Evolutionary conservation across 1,284 basidiomycete species (phyloP), one percentile per base, ranked within the genome.

Genomic region (Fomitopsis schrenkii): DNA sequence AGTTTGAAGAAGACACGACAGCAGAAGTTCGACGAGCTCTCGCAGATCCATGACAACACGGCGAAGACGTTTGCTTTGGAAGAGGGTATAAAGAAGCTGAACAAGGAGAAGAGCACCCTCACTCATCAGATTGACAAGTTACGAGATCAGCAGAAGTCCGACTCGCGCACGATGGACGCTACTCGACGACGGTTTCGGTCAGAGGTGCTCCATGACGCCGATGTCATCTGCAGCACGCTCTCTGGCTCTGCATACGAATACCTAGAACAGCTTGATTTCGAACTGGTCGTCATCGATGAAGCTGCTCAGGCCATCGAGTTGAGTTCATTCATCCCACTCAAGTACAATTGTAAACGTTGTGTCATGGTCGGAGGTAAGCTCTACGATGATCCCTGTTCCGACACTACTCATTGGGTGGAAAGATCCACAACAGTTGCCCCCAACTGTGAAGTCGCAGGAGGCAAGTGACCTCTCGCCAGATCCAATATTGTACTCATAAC

Each of bases 381-480:
- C 1, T n/a, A 5, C 22, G 44, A 14, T 53, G 7, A 15, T 9
- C 48, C 44, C 28, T 62, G 35, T 55, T 44, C 40, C 61, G 10
- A 10, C 28, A 19, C 7, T 35, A 35, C 40, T 48, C 42, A 38
- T 30, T n/a, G n/a, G 26, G 33, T 19, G 9, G 8, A 7, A 45
- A 91, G 97, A 99, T 77, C 97, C 97, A 33, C 92, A 98, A 70
- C 97, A 99, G 73, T 80, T 99, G 46, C 96, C 97, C 1, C 97
- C 97, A 0, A 99, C 97, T 1, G 97, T 98, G 3, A 86, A 99
- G 63, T 98, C 95, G 1, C 84, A 85, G 65, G 87, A 90, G 79
- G 88, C 87, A 64, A 66, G 76, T 66, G 28, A 8, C 6, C 38
- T n/a, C 9, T 38, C 30, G 53, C 35, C 5, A 9, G 46, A 26